phyloP scores from a whole-genome alignment of 106 monocot species.

The Dactylorhiza incarnata region DNA sequence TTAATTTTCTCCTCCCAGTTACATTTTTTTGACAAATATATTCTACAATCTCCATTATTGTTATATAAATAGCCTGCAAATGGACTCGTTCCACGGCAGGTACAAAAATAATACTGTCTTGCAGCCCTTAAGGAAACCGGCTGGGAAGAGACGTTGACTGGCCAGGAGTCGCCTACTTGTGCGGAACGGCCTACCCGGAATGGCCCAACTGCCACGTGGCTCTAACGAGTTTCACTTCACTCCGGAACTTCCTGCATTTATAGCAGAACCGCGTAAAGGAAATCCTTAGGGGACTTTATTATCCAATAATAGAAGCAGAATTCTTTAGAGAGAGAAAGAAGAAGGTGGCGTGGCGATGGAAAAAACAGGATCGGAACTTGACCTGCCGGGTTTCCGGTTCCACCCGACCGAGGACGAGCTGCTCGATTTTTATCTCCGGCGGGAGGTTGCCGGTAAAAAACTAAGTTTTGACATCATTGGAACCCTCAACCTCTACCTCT shows the following conservation, averaged over 20 bases:
- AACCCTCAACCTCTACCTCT: slow-evolving; percentile 12
- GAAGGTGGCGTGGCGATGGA: neutral
- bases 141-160: too few relatives aligned
- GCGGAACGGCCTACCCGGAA: too few relatives aligned
- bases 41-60: neutral
- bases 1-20: too few relatives aligned
- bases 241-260: neutral
- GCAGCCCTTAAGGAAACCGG: neutral
- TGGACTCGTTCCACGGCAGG: neutral
- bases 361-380: slow-evolving; percentile 4
- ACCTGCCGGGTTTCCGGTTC: slow-evolving; percentile 16
- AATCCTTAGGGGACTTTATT: neutral
- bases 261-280: neutral
- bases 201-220: neutral
- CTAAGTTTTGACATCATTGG: slow-evolving; percentile 10
- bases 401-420: slow-evolving; percentile 17
- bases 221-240: neutral
- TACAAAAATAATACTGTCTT: neutral
- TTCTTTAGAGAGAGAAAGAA: neutral
- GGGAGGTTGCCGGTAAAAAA: slow-evolving; percentile 1
- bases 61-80: neutral
- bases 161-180: too few relatives aligned
- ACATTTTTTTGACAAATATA: too few relatives aligned
- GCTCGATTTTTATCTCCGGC: slow-evolving; percentile 14
- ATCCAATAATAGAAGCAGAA: neutral